These are phyloP conservation scores for Suzukiozyma palmioleophila DNA, from an alignment of 1,139 yeast species.

Conservation along the genomic window DNA sequence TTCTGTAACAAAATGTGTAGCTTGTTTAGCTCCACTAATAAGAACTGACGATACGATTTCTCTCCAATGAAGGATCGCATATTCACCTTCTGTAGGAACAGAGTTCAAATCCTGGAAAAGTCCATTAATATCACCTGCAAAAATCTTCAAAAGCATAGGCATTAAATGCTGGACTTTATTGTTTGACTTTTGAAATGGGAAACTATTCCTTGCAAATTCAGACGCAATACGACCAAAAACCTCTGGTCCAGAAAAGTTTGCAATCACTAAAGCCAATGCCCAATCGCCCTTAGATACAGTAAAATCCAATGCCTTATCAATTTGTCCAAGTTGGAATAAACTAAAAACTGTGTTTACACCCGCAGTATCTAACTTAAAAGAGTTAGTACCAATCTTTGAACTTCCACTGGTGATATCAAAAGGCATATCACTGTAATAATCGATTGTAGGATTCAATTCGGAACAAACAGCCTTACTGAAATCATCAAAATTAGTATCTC, in stretches of 20 bases:
- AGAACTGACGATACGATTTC: slow-evolving; percentile 45
- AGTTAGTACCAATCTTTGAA: slow-evolving; percentile 22
- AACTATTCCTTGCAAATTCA: slow-evolving; percentile 36
- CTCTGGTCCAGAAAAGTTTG: slow-evolving; percentile 61
- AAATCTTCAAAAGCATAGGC: slow-evolving; percentile 59
- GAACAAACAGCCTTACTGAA: slow-evolving; percentile 25
- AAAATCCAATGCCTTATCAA: slow-evolving; percentile 59
- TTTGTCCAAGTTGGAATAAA: slow-evolving; percentile 57
- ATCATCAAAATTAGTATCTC: slow-evolving; percentile 22
- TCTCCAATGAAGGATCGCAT: slow-evolving; percentile 52
- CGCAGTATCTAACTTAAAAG: slow-evolving; percentile 32
- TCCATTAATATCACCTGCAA: slow-evolving; percentile 58
- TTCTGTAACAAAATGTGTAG: slow-evolving; percentile 43
- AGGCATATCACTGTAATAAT: slow-evolving; percentile 17
- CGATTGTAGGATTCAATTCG: slow-evolving; percentile 32
- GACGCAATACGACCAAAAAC: slow-evolving; percentile 56
- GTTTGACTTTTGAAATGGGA: slow-evolving; percentile 37
- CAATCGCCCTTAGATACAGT: slow-evolving; percentile 67
- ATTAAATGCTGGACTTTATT: slow-evolving; percentile 48
- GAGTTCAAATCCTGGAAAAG: slow-evolving; percentile 47
- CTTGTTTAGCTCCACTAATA: slow-evolving; percentile 34
- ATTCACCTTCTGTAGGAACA: slow-evolving; percentile 39
- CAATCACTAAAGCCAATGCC: slow-evolving; percentile 72
- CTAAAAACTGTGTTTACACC: slow-evolving; percentile 33
- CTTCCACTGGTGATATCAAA: slow-evolving; percentile 11